Percentiles rank a stretch among this genome's conserved stretches.
Conservation (phyloP, 495 filamentous ascomycete species). For the Xylaria nigripes region DNA sequence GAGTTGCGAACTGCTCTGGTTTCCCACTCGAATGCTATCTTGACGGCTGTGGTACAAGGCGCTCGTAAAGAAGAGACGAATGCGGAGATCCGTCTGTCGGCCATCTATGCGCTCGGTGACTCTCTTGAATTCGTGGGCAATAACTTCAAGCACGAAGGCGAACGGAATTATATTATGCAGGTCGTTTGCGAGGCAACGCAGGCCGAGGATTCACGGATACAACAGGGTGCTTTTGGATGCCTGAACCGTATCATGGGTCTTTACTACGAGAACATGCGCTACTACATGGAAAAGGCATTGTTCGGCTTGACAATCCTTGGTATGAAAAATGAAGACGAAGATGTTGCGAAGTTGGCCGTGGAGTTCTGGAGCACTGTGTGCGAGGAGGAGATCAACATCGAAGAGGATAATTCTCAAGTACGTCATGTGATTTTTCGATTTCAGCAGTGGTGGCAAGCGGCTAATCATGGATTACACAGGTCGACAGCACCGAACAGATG, state of each 20-base stretch:
- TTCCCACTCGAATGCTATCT: constrained; percentile 88
- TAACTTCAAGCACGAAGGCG: constrained; percentile 98
- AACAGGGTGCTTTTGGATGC: constrained; percentile 92
- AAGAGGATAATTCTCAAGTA: constrained; percentile 90
- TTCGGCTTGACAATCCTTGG: constrained; percentile 98
- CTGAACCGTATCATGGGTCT: constrained; percentile 95
- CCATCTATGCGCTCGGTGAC: constrained; percentile 88
- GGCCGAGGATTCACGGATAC: constrained; percentile 77
- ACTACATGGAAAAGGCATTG: constrained; percentile 99
- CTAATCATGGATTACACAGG: constrained; percentile 34
- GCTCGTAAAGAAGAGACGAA: constrained; percentile 93
- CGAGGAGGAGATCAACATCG: constrained; percentile 94
- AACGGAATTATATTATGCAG: constrained; percentile 99
- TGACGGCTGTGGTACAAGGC: constrained; percentile 95
- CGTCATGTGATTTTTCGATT: constrained; percentile 15
- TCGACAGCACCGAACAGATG: constrained; percentile 67
- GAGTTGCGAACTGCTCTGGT: constrained; percentile 76
- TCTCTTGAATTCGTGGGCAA: constrained; percentile 95
- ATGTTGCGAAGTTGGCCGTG: constrained; percentile 93
- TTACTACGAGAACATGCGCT: constrained; percentile 99
- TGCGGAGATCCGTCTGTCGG: constrained; percentile 78
- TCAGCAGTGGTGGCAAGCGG: neutral
- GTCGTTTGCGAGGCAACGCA: constrained; percentile 98
- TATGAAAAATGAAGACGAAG: constrained; percentile 96
- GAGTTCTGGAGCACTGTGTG: constrained; percentile 99